These are phyloP conservation scores for Neofusicoccum kwambonambiense DNA, from an alignment of 2,329 filamentous ascomycete genomes.

Conservation along the genomic window DNA sequence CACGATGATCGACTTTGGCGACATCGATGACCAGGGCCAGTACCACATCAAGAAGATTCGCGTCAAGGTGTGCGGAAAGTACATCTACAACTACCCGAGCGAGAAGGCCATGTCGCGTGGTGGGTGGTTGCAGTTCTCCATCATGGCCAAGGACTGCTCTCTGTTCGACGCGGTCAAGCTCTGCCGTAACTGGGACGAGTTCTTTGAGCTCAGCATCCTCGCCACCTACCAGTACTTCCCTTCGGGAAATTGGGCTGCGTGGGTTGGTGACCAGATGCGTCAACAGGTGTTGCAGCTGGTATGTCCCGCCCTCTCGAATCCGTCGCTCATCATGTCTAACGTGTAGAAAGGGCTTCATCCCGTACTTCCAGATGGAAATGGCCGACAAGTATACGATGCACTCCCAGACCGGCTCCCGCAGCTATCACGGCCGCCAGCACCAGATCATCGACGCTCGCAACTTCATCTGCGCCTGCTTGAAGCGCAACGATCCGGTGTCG, in stretches of 20 bases:
- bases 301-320: conserved; percentile 20
- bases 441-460: conserved; percentile 39
- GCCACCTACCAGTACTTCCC: conserved; percentile 50
- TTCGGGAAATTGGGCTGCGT: conserved; percentile 45
- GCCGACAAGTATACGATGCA: conserved; percentile 35
- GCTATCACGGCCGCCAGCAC: conserved; percentile 34
- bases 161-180: conserved; percentile 47
- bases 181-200: conserved; percentile 53
- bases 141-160: conserved; percentile 50
- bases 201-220: conserved; percentile 49
- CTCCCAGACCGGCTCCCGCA: conserved; percentile 34
- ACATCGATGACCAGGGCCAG: conserved; percentile 34
- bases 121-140: conserved; percentile 53
- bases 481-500: conserved; percentile 42
- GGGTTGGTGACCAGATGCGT: conserved; percentile 39
- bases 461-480: conserved; percentile 44
- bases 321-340: conserved; percentile 11
- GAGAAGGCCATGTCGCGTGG: conserved; percentile 48
- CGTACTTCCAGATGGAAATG: conserved; percentile 34
- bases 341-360: conserved; percentile 34
- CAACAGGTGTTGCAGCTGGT: conserved; percentile 44
- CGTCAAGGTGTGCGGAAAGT: conserved; percentile 49
- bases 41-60: conserved; percentile 41
- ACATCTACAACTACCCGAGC: conserved; percentile 53
- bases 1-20: conserved; percentile 36